Evolutionary conservation across 805 yeast species (phyloP).

Genomic region (Ogataea ganodermae): DNA sequence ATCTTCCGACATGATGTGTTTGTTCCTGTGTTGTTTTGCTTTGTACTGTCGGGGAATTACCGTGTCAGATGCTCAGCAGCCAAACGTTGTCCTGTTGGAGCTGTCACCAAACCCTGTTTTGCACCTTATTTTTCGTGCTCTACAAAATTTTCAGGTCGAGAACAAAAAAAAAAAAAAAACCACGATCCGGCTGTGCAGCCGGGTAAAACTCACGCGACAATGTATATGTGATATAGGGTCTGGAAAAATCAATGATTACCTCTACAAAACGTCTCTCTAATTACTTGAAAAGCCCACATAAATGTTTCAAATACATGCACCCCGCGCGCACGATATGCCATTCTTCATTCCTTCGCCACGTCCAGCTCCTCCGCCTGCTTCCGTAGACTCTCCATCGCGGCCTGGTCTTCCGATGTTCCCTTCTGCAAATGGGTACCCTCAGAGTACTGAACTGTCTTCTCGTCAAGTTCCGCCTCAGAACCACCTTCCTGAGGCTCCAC

Average conservation of each 20-base stretch:
- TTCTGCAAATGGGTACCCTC: constrained; percentile 55
- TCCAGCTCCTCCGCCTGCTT: constrained; percentile 29
- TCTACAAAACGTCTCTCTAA: neutral
- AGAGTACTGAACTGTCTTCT: constrained; percentile 38
- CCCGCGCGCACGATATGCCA: neutral
- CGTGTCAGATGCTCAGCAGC: neutral
- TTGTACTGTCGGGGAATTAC: neutral
- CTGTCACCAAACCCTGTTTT: constrained; percentile 1
- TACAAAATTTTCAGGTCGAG: constrained; percentile 17
- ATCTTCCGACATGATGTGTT: constrained; percentile 36
- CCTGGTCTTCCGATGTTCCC: constrained; percentile 47
- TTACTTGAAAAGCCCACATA: neutral
- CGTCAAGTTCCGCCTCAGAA: constrained; percentile 23
- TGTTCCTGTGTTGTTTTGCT: neutral
- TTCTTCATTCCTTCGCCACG: constrained; percentile 1
- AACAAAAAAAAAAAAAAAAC: neutral
- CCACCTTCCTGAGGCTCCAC: constrained; percentile 25
- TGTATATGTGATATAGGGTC: neutral
- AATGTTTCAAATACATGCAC: neutral
- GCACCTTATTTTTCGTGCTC: constrained; percentile 5
- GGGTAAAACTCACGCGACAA: constrained; percentile 12
- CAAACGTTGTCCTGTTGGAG: neutral
- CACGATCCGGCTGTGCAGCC: constrained; percentile 3
- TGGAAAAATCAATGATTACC: neutral
- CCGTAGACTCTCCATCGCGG: constrained; percentile 39